These are phyloP conservation scores for Neurospora discreta DNA, from an alignment of 495 filamentous ascomycete species.

Conservation along the genomic window DNA sequence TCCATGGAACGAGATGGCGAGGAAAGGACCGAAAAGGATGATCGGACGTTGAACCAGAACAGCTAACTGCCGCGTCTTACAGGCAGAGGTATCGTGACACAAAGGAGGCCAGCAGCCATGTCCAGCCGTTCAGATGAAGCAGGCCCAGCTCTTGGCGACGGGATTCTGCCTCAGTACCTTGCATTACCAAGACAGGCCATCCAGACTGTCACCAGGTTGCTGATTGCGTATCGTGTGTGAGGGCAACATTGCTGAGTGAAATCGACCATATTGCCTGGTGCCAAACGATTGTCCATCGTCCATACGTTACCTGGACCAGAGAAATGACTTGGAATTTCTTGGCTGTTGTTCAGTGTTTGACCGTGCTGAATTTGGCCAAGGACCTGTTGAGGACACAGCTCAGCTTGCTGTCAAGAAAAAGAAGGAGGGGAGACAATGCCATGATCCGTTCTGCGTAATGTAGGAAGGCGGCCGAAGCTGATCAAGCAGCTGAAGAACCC, in stretches of 20 bases:
- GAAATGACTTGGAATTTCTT: neutral
- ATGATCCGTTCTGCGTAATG: neutral
- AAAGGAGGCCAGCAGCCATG: neutral
- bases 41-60: neutral
- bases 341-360: neutral
- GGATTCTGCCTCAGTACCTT: constrained; percentile 16
- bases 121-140: constrained; percentile 9
- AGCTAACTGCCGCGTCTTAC: neutral
- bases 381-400: neutral
- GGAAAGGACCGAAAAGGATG: constrained; percentile 1
- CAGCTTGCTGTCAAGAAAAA: neutral
- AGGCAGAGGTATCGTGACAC: constrained; percentile 1
- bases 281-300: neutral
- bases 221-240: neutral
- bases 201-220: constrained; percentile 2
- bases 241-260: neutral
- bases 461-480: neutral
- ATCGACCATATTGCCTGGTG: neutral
- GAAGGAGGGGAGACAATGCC: neutral
- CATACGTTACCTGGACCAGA: neutral
- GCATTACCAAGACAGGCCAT: constrained; percentile 13
- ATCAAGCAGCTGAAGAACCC: neutral
- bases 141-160: constrained; percentile 22
- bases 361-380: neutral
- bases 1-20: constrained; percentile 1